A percentile compares a stretch with the other conserved stretches of the same genome.
Conservation (phyloP, 495 filamentous ascomycete genomes). For the Penicillium simplicissimum region DNA sequence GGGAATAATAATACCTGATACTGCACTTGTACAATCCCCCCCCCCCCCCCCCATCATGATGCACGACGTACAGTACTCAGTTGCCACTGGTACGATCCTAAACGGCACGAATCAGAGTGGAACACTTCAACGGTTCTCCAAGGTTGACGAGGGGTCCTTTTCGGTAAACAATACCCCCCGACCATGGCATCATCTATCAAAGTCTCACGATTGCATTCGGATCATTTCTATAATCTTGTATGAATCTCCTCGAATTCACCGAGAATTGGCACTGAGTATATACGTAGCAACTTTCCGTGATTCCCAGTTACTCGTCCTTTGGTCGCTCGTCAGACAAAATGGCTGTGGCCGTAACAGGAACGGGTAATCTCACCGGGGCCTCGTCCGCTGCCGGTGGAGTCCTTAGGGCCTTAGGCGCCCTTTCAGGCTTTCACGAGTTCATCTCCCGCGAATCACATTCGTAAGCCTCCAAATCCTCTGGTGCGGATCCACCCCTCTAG, state of each 20-base stretch:
- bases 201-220: background rate
- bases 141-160: background rate
- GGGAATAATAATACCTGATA: background rate
- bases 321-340: background rate
- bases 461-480: background rate
- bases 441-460: background rate
- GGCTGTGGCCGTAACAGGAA: background rate
- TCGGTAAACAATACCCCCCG: background rate
- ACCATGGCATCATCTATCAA: background rate
- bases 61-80: conserved; percentile 17
- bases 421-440: too few relatives aligned
- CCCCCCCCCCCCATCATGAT: conserved; percentile 13
- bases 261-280: background rate
- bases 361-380: background rate
- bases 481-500: background rate
- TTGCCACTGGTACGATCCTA: conserved; percentile 13
- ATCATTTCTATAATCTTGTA: background rate
- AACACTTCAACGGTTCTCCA: background rate
- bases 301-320: background rate
- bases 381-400: conserved; percentile 12
- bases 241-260: background rate
- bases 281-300: background rate
- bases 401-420: conserved; percentile 4
- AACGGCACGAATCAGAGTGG: conserved; percentile 1
- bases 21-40: background rate